Conservation (phyloP, 2,329 filamentous ascomycete species). For the Simplicillium aogashimaense region DNA sequence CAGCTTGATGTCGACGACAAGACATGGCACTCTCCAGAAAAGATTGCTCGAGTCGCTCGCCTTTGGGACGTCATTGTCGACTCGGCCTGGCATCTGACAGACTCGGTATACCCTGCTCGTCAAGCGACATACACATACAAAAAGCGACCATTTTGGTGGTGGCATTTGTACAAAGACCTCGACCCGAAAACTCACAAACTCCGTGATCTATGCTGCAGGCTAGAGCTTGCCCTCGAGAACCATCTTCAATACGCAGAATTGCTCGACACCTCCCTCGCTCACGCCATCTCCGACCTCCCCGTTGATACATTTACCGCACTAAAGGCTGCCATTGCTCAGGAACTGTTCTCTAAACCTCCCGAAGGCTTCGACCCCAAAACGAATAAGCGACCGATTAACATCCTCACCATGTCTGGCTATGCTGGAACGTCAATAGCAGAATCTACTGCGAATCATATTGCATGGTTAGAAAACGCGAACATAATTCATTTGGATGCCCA, state of each 20-base stretch:
- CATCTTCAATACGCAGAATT: slow-evolving; percentile 18
- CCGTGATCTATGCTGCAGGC: slow-evolving; percentile 17
- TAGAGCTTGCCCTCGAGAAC: slow-evolving; percentile 15
- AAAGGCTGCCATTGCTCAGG: slow-evolving; percentile 15
- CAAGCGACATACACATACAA: slow-evolving; percentile 22
- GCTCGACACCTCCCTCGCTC: slow-evolving; percentile 21
- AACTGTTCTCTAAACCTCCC: slow-evolving; percentile 17
- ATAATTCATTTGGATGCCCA: slow-evolving; percentile 59
- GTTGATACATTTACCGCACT: slow-evolving; percentile 21
- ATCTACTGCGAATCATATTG: slow-evolving; percentile 51
- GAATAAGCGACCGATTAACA: slow-evolving; percentile 25
- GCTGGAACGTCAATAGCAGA: slow-evolving; percentile 26
- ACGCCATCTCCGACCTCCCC: slow-evolving; percentile 23
- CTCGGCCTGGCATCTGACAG: slow-evolving; percentile 23
- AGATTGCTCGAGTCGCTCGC: slow-evolving; percentile 12
- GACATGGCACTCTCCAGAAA: slow-evolving; percentile 6
- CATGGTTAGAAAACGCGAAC: slow-evolving; percentile 52
- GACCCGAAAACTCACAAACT: slow-evolving; percentile 17
- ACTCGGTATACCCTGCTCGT: slow-evolving; percentile 22
- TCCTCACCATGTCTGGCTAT: slow-evolving; percentile 27
- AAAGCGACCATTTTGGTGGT: slow-evolving; percentile 28
- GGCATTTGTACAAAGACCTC: slow-evolving; percentile 25
- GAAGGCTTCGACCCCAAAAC: slow-evolving; percentile 19
- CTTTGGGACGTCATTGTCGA: slow-evolving; percentile 25
- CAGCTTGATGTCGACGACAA: slow-evolving; percentile 2